Base-by-base conservation (phyloP, 257 asterid species). In the Haberlea rhodopensis region DNA sequence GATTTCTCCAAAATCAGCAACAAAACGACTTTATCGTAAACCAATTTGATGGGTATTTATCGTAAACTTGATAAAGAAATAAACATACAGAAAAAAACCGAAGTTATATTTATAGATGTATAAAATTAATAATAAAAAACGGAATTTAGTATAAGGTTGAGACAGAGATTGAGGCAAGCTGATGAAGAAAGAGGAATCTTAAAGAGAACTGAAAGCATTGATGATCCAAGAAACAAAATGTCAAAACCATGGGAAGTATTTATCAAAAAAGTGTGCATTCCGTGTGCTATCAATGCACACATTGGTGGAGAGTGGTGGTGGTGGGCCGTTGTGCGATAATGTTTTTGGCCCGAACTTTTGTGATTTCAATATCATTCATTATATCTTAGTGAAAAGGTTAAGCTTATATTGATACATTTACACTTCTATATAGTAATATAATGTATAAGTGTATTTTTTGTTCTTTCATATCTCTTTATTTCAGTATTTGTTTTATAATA, bases 131-230 rank as follows among this genome's bases (percentile, higher is more conserved):
- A 8, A 23, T 59, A 46, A 60, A 65, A 58, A 63, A 61, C 49
- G 70, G 40, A 55, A 34, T n/a, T n/a, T n/a, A 22, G 34, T 60
- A 37, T 46, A 53, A 43, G 63, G 54, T 21, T 53, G 57, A 53
- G 78, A 71, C 53, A 29, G 63, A 59, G 69, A 66, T 58, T 23
- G 59, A 70, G 73, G 79, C 43, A n/a, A n/a, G n/a, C n/a, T 63
- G 69, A 67, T 62, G 69, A 77, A 58, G 59, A 71, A 74, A 54
- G 80, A 71, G 31, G 79, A 73, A 76, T 75, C 78, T 78, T 78
- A 68, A 64, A 65, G 81, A 72, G 77, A 72, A 75, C 58, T 48
- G 45, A 51, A 75, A 78, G 75, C 69, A 77, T 75, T 73, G 43
- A 72, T 60, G 60, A 28, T 21, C 63, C 73, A 60, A 79, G 66